phyloP scores from a whole-genome alignment of 495 filamentous ascomycete species.

The Podospora fimiseda region DNA sequence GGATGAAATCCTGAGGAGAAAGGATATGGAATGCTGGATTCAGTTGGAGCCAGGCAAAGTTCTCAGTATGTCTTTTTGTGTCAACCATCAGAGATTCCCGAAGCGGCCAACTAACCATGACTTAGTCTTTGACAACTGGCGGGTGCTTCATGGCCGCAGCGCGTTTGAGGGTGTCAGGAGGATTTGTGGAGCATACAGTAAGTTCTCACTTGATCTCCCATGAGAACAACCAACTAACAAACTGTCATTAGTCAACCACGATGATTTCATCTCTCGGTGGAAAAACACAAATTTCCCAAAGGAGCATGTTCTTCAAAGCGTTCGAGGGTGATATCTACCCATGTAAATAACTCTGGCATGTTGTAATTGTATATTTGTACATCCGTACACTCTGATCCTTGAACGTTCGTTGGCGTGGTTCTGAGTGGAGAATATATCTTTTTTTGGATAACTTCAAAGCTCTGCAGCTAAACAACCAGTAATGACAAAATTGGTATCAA shows the following conservation, averaged over 20 bases:
- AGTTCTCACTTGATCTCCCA: too few species aligned
- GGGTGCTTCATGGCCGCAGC: slow-evolving; percentile 78
- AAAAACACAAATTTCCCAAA: slow-evolving; percentile 61
- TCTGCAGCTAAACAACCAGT: too few species aligned
- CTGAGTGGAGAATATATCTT: too few species aligned
- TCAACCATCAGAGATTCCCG: neutral
- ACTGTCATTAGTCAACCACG: slow-evolving; percentile 63
- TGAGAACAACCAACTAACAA: too few species aligned
- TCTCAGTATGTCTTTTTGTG: slow-evolving; percentile 51
- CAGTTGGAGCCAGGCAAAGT: slow-evolving; percentile 71
- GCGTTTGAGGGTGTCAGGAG: slow-evolving; percentile 76
- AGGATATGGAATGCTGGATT: slow-evolving; percentile 59
- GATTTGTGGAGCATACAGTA: slow-evolving; percentile 85
- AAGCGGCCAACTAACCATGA: slow-evolving; percentile 1
- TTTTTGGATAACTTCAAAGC: too few species aligned
- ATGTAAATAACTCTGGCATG: neutral
- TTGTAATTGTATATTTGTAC: too few species aligned
- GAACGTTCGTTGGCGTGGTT: too few species aligned
- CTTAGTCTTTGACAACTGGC: slow-evolving; percentile 92
- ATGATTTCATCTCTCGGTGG: slow-evolving; percentile 77
- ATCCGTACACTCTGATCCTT: too few species aligned
- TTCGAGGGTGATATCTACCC: slow-evolving; percentile 24
- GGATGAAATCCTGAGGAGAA: slow-evolving; percentile 51
- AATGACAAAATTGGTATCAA: too few species aligned
- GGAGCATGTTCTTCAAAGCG: slow-evolving; percentile 44